Evolutionary conservation across 805 yeast genomes (phyloP).

Genomic region (Yamadazyma paraphyllophila): DNA sequence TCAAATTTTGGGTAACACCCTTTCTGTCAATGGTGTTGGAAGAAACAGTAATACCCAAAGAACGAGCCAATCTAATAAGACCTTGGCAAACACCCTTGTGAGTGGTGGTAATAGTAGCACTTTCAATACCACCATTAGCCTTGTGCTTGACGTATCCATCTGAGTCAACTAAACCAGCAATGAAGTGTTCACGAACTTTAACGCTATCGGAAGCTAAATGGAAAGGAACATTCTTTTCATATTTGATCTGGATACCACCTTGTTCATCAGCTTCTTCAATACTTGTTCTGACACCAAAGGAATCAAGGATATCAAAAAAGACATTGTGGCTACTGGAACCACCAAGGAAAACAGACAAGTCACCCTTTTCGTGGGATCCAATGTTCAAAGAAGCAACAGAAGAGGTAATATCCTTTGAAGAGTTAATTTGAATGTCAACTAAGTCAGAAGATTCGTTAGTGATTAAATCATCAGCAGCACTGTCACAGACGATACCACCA

Average conservation of each 20-base stretch:
- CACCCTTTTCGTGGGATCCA: background rate
- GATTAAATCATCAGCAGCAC: background rate
- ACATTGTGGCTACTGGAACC: slow-evolving; percentile 1
- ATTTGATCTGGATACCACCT: slow-evolving; percentile 11
- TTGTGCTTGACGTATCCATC: slow-evolving; percentile 29
- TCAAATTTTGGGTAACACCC: slow-evolving; percentile 3
- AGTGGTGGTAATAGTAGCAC: slow-evolving; percentile 30
- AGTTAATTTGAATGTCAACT: too few relatives aligned
- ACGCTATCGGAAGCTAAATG: slow-evolving; percentile 33
- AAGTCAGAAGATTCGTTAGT: too few relatives aligned
- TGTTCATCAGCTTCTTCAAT: slow-evolving; percentile 6
- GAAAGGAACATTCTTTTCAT: slow-evolving; percentile 23
- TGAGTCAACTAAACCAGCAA: slow-evolving; percentile 46
- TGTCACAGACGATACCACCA: slow-evolving; percentile 6
- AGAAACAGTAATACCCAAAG: slow-evolving; percentile 40
- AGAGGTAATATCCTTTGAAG: background rate
- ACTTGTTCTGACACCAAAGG: slow-evolving; percentile 16
- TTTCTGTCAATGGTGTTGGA: slow-evolving; percentile 22
- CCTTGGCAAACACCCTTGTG: slow-evolving; percentile 33
- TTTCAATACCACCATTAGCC: slow-evolving; percentile 11
- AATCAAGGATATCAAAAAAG: slow-evolving; percentile 26
- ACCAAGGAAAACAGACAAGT: slow-evolving; percentile 3
- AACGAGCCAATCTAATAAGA: slow-evolving; percentile 37
- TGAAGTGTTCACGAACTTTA: slow-evolving; percentile 41
- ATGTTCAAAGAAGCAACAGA: background rate